Evolutionary conservation across 2,329 filamentous ascomycete genomes (phyloP), one percentile per base, ranked within the genome.

Genomic region (Fusarium sterilihyphosum): DNA sequence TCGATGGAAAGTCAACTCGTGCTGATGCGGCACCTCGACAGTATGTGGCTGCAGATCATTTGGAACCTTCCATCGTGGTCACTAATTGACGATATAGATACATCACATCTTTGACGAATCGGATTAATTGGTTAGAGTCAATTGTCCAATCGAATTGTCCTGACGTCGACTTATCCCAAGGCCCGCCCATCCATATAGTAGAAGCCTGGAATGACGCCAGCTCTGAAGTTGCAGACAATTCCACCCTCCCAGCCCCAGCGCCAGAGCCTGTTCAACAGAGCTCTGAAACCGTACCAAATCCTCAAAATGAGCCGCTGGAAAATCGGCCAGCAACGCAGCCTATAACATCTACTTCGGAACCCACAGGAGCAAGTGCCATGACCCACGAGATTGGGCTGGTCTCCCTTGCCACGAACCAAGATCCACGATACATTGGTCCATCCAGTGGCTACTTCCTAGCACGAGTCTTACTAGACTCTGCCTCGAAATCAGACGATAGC

Each of bases 361-460:
- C 71, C 38, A 73, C 70, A 18, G 77, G 60, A 57, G 71, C 75
- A 54, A 75, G 73, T 61, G 70, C 72, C 8, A 74, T 84, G 5
- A 84, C 86, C 4, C 87, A 89, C 67, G 86, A 89, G 69, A 88
- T 89, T 22, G 88, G 88, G 0, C 75, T 89, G 20, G 83, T 89
- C 0, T 88, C 87, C 0, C 79, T 89, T 3, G 86, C 85, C 4
- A 82, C 82, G 8, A 86, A 84, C 31, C 81, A 83, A 49, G 86
- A 87, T 26, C 85, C 85, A 7, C 82, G 86, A 65, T 89, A 89
- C 54, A 86, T 89, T 20, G 88, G 88, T 0, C 88, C 88, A 6
- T 89, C 88, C 0, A 89, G 87, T 43, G 88, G 88, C 3, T 88
- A 87, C 64, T 88, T 88, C 47, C 82, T 89, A 18, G 86, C 87